phyloP scores from a whole-genome alignment of 495 filamentous ascomycete species.

The Xylaria bambusicola region DNA sequence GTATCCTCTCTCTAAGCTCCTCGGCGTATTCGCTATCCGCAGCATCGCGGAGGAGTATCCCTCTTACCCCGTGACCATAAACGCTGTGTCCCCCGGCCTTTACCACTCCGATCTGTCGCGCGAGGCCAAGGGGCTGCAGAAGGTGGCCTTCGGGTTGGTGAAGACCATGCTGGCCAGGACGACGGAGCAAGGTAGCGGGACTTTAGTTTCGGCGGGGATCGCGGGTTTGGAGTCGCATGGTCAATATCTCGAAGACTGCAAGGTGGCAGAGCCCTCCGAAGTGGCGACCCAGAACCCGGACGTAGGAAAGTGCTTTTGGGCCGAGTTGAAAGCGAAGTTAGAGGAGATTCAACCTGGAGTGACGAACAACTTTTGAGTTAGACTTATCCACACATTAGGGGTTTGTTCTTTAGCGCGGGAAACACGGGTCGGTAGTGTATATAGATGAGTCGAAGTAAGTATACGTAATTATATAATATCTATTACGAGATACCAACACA shows the following conservation, averaged over 20 bases:
- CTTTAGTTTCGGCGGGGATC: slow-evolving; percentile 41
- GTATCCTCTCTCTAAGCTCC: slow-evolving; percentile 55
- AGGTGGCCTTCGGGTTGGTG: slow-evolving; percentile 26
- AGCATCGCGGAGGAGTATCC: slow-evolving; percentile 43
- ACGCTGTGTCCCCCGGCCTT: slow-evolving; percentile 54
- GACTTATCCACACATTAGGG: too few relatives aligned
- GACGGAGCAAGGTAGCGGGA: slow-evolving; percentile 52
- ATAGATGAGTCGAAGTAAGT: not conserved
- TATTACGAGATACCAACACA: too few relatives aligned
- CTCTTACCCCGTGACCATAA: slow-evolving; percentile 50
- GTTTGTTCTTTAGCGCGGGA: too few relatives aligned
- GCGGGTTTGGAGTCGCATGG: slow-evolving; percentile 49
- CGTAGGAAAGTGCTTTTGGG: slow-evolving; percentile 54
- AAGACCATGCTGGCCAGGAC: slow-evolving; percentile 39
- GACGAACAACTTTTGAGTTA: slow-evolving; percentile 17
- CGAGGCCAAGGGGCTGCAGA: slow-evolving; percentile 26
- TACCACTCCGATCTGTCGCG: slow-evolving; percentile 49
- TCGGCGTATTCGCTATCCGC: slow-evolving; percentile 50
- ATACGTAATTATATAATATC: not conserved
- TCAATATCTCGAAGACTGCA: slow-evolving; percentile 38
- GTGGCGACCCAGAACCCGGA: slow-evolving; percentile 39
- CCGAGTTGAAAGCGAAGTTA: slow-evolving; percentile 52
- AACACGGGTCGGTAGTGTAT: not conserved
- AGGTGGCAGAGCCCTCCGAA: slow-evolving; percentile 26
- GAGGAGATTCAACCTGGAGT: slow-evolving; percentile 42